Evolutionary conservation across 2,329 filamentous ascomycete genomes (phyloP).

Genomic region (Fusarium fujikuroi): DNA sequence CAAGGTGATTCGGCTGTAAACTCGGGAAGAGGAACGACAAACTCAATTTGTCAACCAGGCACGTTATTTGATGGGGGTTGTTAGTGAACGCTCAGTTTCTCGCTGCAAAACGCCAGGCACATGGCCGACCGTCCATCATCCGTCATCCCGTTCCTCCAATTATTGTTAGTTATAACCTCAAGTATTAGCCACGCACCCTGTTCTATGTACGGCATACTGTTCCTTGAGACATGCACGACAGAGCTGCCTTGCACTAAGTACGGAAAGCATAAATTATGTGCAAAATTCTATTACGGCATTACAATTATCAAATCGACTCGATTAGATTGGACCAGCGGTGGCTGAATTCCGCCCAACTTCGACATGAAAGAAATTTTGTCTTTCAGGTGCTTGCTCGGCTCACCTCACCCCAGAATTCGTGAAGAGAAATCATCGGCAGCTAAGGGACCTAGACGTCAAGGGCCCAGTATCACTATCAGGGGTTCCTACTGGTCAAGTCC

Average conservation of each 20-base stretch:
- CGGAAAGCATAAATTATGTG: not conserved
- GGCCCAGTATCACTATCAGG: constrained; percentile 24
- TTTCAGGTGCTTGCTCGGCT: constrained; percentile 26
- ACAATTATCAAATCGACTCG: not conserved
- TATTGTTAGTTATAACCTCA: constrained; percentile 2
- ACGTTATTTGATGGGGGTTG: constrained; percentile 18
- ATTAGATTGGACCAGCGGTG: not conserved
- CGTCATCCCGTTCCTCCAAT: constrained; percentile 29
- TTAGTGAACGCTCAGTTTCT: constrained; percentile 17
- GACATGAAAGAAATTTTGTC: constrained; percentile 15
- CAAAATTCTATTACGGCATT: not conserved
- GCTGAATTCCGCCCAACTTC: constrained; percentile 15
- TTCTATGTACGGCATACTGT: not conserved
- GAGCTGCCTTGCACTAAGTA: constrained; percentile 14
- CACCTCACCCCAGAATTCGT: constrained; percentile 37
- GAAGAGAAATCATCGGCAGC: constrained; percentile 22
- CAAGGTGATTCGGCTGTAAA: constrained; percentile 28
- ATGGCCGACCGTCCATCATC: constrained; percentile 25
- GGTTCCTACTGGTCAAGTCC: constrained; percentile 15
- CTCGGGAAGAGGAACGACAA: constrained; percentile 27
- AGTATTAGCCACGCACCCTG: not conserved
- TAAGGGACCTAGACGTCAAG: constrained; percentile 28
- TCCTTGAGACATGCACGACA: constrained; percentile 34
- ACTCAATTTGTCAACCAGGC: constrained; percentile 13
- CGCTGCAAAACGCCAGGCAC: constrained; percentile 15